Conservation (phyloP, 495 filamentous ascomycete genomes). For the Neurospora sp. region DNA sequence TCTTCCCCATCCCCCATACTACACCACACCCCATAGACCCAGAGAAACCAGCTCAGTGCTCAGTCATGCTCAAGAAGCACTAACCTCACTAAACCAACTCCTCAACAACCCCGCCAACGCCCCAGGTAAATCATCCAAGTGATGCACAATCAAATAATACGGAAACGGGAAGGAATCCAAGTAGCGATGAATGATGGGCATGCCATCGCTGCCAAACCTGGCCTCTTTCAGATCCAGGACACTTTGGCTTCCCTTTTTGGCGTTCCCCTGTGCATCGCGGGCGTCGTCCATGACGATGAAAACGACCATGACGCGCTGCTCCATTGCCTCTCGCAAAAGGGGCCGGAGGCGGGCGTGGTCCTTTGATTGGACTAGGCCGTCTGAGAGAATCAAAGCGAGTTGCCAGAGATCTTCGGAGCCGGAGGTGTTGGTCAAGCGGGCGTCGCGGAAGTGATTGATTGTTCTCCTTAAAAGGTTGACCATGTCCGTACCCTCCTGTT, state of each 20-base stretch:
- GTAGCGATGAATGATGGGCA: constrained; percentile 66
- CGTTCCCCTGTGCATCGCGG: constrained; percentile 10
- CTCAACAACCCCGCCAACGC: constrained; percentile 81
- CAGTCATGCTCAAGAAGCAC: constrained; percentile 15
- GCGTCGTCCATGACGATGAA: constrained; percentile 91
- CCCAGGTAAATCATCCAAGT: constrained; percentile 81
- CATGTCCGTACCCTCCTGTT: constrained; percentile 77
- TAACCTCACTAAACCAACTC: constrained; percentile 94
- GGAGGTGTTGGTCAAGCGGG: constrained; percentile 39
- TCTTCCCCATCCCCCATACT: no score
- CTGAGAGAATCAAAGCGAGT: constrained; percentile 81
- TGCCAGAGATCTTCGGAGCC: constrained; percentile 85
- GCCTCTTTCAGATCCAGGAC: constrained; percentile 78
- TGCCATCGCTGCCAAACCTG: constrained; percentile 60
- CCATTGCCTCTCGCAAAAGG: constrained; percentile 74
- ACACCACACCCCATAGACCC: no score
- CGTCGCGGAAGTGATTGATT: constrained; percentile 71
- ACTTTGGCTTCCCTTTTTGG: constrained; percentile 30
- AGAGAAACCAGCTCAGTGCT: no score
- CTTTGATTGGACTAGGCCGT: constrained; percentile 71
- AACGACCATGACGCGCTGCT: constrained; percentile 94
- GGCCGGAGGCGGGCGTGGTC: constrained; percentile 74
- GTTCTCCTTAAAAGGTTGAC: constrained; percentile 63
- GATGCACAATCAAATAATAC: constrained; percentile 88
- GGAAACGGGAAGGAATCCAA: constrained; percentile 91